A percentile compares a stretch with the other conserved stretches of the same genome.
Evolutionary conservation across 768 basidiomycete genomes (phyloP).

Genomic region (Guyanaporus albipodus): DNA sequence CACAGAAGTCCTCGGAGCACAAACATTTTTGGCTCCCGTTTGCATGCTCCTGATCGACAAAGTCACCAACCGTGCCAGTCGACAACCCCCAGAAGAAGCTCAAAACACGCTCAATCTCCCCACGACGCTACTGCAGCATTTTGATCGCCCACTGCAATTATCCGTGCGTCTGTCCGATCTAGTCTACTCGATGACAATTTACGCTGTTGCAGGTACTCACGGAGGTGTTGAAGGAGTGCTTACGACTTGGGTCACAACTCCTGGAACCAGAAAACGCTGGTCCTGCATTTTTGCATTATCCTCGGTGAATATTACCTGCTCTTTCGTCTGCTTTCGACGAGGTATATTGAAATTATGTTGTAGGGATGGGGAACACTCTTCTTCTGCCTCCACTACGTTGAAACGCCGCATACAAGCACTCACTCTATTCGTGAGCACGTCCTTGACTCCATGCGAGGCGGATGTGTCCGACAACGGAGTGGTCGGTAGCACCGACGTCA

Average conservation of each 20-base stretch:
- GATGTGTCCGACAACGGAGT: not conserved
- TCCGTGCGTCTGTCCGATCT: conserved; percentile 37
- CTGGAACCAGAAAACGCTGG: conserved; percentile 34
- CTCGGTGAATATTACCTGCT: conserved; percentile 36
- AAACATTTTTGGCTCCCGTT: conserved; percentile 78
- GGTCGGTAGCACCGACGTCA: conserved; percentile 36
- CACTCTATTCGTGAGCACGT: conserved; percentile 56
- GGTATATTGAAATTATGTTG: not conserved
- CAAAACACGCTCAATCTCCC: conserved; percentile 61
- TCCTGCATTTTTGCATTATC: conserved; percentile 52
- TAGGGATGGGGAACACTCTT: conserved; percentile 60
- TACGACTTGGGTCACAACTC: conserved; percentile 49
- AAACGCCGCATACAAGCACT: conserved; percentile 67
- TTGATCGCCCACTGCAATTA: conserved; percentile 45
- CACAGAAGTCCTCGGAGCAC: conserved; percentile 72
- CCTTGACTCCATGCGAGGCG: conserved; percentile 37
- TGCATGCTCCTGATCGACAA: conserved; percentile 85
- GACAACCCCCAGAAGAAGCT: conserved; percentile 59
- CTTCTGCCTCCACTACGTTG: conserved; percentile 39
- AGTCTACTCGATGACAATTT: not conserved
- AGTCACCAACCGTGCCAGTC: conserved; percentile 60
- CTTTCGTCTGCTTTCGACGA: not conserved
- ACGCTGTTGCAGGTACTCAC: conserved; percentile 49
- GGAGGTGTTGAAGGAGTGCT: conserved; percentile 63
- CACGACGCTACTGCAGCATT: conserved; percentile 58